These are phyloP conservation scores for Penicillium herquei DNA, from an alignment of 495 filamentous ascomycete species.

Conservation along the genomic window DNA sequence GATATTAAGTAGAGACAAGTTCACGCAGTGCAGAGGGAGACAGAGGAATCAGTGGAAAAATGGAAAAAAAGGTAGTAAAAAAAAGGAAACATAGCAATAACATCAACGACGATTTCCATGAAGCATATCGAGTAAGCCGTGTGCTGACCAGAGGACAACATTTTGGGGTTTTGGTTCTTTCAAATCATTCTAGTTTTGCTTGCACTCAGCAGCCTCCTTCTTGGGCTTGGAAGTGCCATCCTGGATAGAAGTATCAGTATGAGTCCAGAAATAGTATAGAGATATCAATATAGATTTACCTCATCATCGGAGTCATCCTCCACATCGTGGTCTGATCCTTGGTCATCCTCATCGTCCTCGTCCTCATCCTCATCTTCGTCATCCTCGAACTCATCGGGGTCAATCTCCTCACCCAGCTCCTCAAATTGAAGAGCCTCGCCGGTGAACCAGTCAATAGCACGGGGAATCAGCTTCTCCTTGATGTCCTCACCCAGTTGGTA, in stretches of 20 bases:
- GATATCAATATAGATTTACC: slow-evolving; percentile 47
- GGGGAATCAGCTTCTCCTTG: slow-evolving; percentile 99
- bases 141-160: slow-evolving; percentile 3
- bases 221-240: slow-evolving; percentile 95
- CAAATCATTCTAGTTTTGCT: slow-evolving; percentile 72
- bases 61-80: slow-evolving; percentile 3
- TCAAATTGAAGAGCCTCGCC: slow-evolving; percentile 97
- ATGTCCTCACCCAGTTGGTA: slow-evolving; percentile 99
- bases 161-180: slow-evolving; percentile 2
- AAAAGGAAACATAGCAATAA: slow-evolving; percentile 32
- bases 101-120: slow-evolving; percentile 27
- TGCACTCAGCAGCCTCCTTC: slow-evolving; percentile 99
- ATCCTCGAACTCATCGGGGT: slow-evolving; percentile 80
- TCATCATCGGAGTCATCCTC: slow-evolving; percentile 90
- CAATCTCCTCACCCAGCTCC: slow-evolving; percentile 84
- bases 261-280: neutral
- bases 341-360: slow-evolving; percentile 84
- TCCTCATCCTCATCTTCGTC: slow-evolving; percentile 87
- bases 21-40: slow-evolving; percentile 27
- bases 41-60: slow-evolving; percentile 22
- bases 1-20: slow-evolving; percentile 31
- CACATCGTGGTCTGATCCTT: slow-evolving; percentile 43
- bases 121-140: slow-evolving; percentile 23
- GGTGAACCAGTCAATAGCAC: slow-evolving; percentile 99
- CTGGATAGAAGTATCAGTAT: slow-evolving; percentile 50